phyloP scores from a whole-genome alignment of 345 rosid species.

The Triadica sebifera region DNA sequence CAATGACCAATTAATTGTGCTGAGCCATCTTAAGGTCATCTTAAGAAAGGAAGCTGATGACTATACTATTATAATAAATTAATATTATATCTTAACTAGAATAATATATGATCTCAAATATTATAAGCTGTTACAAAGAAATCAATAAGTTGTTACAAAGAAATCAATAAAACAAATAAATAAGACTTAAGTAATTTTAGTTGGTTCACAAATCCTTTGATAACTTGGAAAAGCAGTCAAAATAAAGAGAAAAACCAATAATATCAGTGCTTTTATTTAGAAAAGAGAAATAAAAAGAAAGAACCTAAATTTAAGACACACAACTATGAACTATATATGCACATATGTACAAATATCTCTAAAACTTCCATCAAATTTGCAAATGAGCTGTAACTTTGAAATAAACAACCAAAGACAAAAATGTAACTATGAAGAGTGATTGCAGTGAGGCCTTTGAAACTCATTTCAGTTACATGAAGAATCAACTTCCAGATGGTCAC shows the following conservation, averaged over 20 bases:
- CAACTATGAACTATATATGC: neutral
- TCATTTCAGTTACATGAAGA: neutral
- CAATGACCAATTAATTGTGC: too few species aligned
- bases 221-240: neutral
- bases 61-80: too few species aligned
- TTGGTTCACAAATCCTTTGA: neutral
- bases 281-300: neutral
- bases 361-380: too few species aligned
- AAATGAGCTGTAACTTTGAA: too few species aligned
- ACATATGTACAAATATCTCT: neutral
- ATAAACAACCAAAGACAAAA: too few species aligned
- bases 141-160: constrained; percentile 27
- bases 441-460: neutral
- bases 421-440: neutral
- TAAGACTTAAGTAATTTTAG: neutral
- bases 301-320: neutral
- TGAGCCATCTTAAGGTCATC: too few species aligned
- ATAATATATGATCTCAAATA: too few species aligned
- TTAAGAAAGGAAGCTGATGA: too few species aligned
- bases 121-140: constrained; percentile 29
- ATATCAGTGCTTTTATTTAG: neutral
- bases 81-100: too few species aligned
- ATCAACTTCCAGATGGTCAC: neutral
- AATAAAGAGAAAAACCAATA: neutral
- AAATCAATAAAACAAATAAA: neutral